Evolutionary conservation across 345 rosid genomes (phyloP).

Genomic region (Angophora floribunda): DNA sequence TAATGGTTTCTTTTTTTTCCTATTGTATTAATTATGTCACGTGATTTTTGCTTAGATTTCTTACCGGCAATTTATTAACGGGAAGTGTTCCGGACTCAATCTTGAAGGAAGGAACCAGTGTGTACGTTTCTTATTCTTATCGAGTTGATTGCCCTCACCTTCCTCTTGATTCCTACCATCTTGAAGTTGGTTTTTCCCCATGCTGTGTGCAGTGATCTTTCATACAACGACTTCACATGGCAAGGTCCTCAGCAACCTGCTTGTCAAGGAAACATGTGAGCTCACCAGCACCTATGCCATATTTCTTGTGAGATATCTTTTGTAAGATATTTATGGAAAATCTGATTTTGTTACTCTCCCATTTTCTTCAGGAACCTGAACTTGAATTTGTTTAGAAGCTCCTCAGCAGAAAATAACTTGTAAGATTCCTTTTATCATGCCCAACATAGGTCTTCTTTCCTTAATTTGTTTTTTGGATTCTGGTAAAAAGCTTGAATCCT

Average conservation of each 20-base stretch:
- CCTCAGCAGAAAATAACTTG: conserved; percentile 10
- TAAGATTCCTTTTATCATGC: conserved; percentile 4
- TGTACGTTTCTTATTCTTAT: conserved; percentile 15
- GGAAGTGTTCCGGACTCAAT: conserved; percentile 27
- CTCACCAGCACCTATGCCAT: neutral
- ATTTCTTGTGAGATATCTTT: neutral
- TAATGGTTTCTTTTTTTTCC: neutral
- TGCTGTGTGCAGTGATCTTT: conserved; percentile 31
- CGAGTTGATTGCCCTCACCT: neutral
- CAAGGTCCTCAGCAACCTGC: conserved; percentile 23
- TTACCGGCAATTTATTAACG: conserved; percentile 24
- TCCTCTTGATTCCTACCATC: neutral
- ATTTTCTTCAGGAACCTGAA: conserved; percentile 19
- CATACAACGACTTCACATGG: conserved; percentile 33
- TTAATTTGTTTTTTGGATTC: neutral
- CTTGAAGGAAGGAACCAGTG: conserved; percentile 18
- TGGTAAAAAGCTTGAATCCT: neutral
- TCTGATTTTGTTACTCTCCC: neutral
- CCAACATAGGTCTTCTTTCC: neutral
- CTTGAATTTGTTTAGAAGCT: conserved; percentile 27
- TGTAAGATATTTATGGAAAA: neutral
- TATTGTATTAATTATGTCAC: neutral
- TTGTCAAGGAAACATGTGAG: conserved; percentile 33
- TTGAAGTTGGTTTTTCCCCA: neutral
- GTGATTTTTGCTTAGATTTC: conserved; percentile 8